Evolutionary conservation across 1,139 yeast species (phyloP), one percentile per base, ranked within the genome.

Genomic region (Waltiozyma solani): DNA sequence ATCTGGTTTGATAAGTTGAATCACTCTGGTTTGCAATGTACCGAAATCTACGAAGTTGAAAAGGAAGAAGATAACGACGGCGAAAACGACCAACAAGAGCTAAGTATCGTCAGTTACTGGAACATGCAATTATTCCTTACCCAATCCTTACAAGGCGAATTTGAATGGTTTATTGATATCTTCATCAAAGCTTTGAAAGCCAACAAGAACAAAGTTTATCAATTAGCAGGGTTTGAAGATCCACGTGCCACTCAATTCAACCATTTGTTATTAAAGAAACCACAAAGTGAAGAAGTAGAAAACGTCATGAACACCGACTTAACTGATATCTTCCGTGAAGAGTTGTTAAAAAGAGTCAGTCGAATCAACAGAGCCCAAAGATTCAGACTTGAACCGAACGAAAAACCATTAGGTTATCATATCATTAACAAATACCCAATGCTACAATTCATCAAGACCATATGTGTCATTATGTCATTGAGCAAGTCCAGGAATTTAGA

Each of bases 1-100:
- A 64, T 91, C 4, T 93, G 98, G 97, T 85, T 89, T 95, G 96
- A 93, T 57, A 79, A 81, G 50, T 77, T 73, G 51, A 93, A 93
- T 53, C 87, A 68, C 58, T 85, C 95, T 34, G 99, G 98, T 5
- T 68, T 87, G 42, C 77, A 79, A 21, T 82, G 95, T 55, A 60
- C 65, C 15, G 71, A 72, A 41, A 75, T 83, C 32, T 64, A 73
- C n/a, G 68, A 60, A 15, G 71, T 67, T 11, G 85, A 80, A 3
- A 12, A 15, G 4, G 30, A 13, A 5, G 18, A 13, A 6, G 30
- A 26, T 26, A 18, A 26, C 6, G 17, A n/a, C 9, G 30, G 13
- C 6, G 30, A 11, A 6, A 13, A 26, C 6, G 6, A 6, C 18
- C 18, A 26, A n/a, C 30, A 26, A 27, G 31, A 27, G 9, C 6